phyloP scores from a whole-genome alignment of 176 grass and related monocot genomes.

The Zea luxurians region DNA sequence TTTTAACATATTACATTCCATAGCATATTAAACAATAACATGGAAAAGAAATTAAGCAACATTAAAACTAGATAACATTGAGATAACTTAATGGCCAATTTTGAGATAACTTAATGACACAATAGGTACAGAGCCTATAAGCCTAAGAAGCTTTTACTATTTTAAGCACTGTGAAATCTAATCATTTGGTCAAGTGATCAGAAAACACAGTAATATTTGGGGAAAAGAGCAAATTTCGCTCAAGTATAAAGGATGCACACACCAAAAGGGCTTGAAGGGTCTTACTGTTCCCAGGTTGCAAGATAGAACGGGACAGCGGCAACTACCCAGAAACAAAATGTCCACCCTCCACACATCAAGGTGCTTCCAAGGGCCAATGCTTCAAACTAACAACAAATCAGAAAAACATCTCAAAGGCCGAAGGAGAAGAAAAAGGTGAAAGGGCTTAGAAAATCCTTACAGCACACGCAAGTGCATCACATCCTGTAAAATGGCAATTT shows the following conservation, averaged over 20 bases:
- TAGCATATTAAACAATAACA: not conserved
- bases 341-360: slow-evolving; percentile 80
- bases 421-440: slow-evolving; percentile 30
- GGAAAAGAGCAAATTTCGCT: slow-evolving; percentile 9
- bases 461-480: slow-evolving; percentile 97
- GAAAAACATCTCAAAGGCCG: slow-evolving; percentile 10
- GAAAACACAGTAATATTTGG: slow-evolving; percentile 18
- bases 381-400: slow-evolving; percentile 72
- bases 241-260: slow-evolving; percentile 16
- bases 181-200: slow-evolving; percentile 5
- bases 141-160: slow-evolving; percentile 5
- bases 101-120: not conserved
- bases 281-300: slow-evolving; percentile 99
- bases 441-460: slow-evolving; percentile 59
- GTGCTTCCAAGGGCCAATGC: slow-evolving; percentile 93
- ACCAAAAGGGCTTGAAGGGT: slow-evolving; percentile 24
- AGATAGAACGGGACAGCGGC: slow-evolving; percentile 92
- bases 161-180: not conserved
- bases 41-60: slow-evolving; percentile 8
- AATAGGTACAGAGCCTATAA: slow-evolving; percentile 3
- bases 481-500: slow-evolving; percentile 65
- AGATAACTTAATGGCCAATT: not conserved
- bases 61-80: not conserved
- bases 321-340: slow-evolving; percentile 82
- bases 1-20: not conserved